phyloP scores from a whole-genome alignment of 2,329 filamentous ascomycete species.

The Fusarium sp. region DNA sequence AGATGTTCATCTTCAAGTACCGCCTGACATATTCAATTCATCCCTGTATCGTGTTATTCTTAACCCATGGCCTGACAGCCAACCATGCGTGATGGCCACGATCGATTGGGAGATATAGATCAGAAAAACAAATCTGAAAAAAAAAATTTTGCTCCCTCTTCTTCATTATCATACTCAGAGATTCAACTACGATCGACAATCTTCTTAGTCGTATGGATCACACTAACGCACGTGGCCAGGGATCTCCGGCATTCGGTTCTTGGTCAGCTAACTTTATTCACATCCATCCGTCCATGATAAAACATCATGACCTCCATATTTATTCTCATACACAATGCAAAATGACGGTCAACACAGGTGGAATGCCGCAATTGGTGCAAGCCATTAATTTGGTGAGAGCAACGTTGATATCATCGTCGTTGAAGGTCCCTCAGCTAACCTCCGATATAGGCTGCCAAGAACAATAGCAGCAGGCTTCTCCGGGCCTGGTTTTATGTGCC shows the following conservation, averaged over 20 bases:
- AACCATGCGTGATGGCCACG: too few species aligned
- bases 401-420: neutral
- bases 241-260: slow-evolving; percentile 17
- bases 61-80: too few species aligned
- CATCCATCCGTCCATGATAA: slow-evolving; percentile 2
- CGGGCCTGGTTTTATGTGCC: slow-evolving; percentile 68
- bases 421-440: slow-evolving; percentile 20
- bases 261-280: slow-evolving; percentile 19
- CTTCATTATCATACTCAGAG: too few species aligned
- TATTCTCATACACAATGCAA: slow-evolving; percentile 9
- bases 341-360: slow-evolving; percentile 38
- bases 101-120: too few species aligned
- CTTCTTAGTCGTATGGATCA: slow-evolving; percentile 14
- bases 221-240: slow-evolving; percentile 35
- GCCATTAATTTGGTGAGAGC: slow-evolving; percentile 44
- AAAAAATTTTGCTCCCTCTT: too few species aligned
- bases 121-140: too few species aligned
- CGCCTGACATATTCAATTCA: too few species aligned
- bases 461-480: slow-evolving; percentile 37
- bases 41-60: neutral
- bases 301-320: slow-evolving; percentile 5
- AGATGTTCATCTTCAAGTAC: too few species aligned
- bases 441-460: slow-evolving; percentile 35
- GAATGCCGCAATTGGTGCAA: slow-evolving; percentile 35
- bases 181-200: neutral